Conservation (phyloP, 805 yeast genomes). For the Saturnispora saitoi region DNA sequence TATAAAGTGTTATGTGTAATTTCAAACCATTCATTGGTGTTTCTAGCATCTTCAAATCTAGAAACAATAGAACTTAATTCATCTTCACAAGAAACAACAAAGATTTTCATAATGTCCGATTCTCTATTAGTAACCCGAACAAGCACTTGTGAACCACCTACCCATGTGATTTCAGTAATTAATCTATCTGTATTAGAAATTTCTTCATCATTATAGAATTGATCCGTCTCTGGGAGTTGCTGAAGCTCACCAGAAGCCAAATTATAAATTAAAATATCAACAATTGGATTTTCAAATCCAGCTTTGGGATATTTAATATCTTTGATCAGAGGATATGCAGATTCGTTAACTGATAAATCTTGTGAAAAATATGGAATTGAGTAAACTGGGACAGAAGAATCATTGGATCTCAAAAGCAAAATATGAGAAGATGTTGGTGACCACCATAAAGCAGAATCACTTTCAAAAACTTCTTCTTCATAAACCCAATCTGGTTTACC, state of each 20-base stretch:
- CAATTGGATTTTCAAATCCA: constrained; percentile 67
- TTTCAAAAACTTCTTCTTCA: constrained; percentile 78
- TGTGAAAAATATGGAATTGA: constrained; percentile 71
- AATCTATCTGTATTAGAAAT: constrained; percentile 36
- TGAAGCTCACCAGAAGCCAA: constrained; percentile 19
- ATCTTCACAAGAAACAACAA: constrained; percentile 39
- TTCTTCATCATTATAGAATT: constrained; percentile 36
- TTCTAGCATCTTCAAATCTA: constrained; percentile 38
- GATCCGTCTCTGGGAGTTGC: constrained; percentile 23
- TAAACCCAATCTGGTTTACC: constrained; percentile 95
- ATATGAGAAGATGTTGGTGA: constrained; percentile 62
- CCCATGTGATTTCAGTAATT: constrained; percentile 67
- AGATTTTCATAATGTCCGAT: constrained; percentile 54
- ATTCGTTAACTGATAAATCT: constrained; percentile 25
- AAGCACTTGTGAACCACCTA: constrained; percentile 45
- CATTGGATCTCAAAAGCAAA: constrained; percentile 61
- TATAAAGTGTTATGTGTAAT: constrained; percentile 54
- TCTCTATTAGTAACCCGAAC: constrained; percentile 55
- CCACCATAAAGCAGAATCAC: constrained; percentile 80
- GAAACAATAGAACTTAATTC: constrained; percentile 29
- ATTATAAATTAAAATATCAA: constrained; percentile 43
- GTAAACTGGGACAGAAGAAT: constrained; percentile 62
- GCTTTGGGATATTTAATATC: constrained; percentile 77
- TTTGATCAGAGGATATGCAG: constrained; percentile 50
- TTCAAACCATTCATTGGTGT: constrained; percentile 68